A percentile compares a stretch with the other conserved stretches of the same genome.
Conservation (phyloP, 1,284 basidiomycete species). For the Ceratobasidium papillatum region DNA sequence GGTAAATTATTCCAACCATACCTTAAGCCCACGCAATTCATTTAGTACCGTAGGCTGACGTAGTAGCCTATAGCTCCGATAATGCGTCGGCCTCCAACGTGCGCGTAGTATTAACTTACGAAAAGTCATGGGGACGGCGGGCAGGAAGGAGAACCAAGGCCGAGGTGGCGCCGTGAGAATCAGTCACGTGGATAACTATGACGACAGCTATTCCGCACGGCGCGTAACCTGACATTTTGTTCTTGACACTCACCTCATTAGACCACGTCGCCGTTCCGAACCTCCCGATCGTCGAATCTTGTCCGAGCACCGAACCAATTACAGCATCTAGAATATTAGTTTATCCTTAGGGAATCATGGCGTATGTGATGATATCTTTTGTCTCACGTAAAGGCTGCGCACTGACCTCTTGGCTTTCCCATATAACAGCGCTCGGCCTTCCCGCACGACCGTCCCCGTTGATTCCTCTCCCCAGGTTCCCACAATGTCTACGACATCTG, state of each 20-base stretch:
- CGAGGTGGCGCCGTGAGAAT: neutral
- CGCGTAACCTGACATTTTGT: neutral
- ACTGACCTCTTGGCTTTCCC: neutral
- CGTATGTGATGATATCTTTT: neutral
- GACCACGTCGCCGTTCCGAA: slow-evolving; percentile 11
- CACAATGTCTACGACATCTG: slow-evolving; percentile 21
- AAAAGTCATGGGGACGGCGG: neutral
- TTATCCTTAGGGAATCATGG: neutral
- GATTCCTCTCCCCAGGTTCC: slow-evolving; percentile 6
- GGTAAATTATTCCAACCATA: no score
- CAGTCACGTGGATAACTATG: slow-evolving; percentile 6
- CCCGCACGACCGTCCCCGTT: slow-evolving; percentile 26
- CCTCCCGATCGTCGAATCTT: neutral
- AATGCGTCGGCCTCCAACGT: neutral
- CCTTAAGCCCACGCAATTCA: no score
- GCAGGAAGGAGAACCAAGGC: neutral
- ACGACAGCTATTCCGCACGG: neutral
- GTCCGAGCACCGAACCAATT: neutral
- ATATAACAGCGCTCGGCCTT: slow-evolving; percentile 23
- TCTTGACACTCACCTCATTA: neutral
- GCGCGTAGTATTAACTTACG: neutral
- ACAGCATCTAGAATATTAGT: neutral
- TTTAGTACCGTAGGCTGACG: no score
- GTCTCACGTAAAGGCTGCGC: slow-evolving; percentile 12
- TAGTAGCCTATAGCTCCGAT: neutral